phyloP scores from a whole-genome alignment of 768 basidiomycete species.

The Pleurotus tuoliensis region DNA sequence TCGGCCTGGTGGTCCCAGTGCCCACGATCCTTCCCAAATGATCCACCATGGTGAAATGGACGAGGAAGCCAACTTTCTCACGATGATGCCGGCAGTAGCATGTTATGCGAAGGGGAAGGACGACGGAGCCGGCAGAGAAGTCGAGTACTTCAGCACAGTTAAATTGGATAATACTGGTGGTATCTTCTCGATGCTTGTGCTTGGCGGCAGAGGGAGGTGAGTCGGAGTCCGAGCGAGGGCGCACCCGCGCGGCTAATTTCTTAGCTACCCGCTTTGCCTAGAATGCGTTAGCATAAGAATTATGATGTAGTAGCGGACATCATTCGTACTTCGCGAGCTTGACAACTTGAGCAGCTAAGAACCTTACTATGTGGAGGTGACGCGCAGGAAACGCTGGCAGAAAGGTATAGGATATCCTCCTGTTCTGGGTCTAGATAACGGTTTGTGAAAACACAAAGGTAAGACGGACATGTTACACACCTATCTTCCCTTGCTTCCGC shows the following conservation, averaged over 20 bases:
- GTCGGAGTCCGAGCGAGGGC: slow-evolving; percentile 77
- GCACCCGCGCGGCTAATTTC: slow-evolving; percentile 80
- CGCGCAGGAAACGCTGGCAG: slow-evolving; percentile 75
- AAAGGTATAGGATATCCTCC: slow-evolving; percentile 69
- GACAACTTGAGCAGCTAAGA: slow-evolving; percentile 83
- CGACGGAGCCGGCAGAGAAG: slow-evolving; percentile 80
- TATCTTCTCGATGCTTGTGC: slow-evolving; percentile 58
- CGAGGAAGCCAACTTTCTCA: slow-evolving; percentile 92
- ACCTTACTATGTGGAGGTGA: slow-evolving; percentile 75
- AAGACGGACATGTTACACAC: slow-evolving; percentile 32
- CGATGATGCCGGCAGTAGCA: slow-evolving; percentile 99
- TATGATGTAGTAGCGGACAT: background rate
- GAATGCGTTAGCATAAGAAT: slow-evolving; percentile 7
- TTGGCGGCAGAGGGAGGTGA: slow-evolving; percentile 49
- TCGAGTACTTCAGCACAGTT: slow-evolving; percentile 90
- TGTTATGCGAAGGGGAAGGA: slow-evolving; percentile 92
- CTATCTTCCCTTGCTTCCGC: slow-evolving; percentile 80
- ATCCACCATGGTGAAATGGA: slow-evolving; percentile 85
- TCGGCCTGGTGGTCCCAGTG: slow-evolving; percentile 77
- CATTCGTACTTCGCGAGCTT: slow-evolving; percentile 69
- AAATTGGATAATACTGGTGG: slow-evolving; percentile 88
- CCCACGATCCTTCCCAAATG: slow-evolving; percentile 77
- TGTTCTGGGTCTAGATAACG: slow-evolving; percentile 52
- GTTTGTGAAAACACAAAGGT: slow-evolving; percentile 5
- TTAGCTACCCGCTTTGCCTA: slow-evolving; percentile 88